Evolutionary conservation across 768 basidiomycete species (phyloP), one percentile per base, ranked within the genome.

Genomic region (Daedaleopsis nitida): DNA sequence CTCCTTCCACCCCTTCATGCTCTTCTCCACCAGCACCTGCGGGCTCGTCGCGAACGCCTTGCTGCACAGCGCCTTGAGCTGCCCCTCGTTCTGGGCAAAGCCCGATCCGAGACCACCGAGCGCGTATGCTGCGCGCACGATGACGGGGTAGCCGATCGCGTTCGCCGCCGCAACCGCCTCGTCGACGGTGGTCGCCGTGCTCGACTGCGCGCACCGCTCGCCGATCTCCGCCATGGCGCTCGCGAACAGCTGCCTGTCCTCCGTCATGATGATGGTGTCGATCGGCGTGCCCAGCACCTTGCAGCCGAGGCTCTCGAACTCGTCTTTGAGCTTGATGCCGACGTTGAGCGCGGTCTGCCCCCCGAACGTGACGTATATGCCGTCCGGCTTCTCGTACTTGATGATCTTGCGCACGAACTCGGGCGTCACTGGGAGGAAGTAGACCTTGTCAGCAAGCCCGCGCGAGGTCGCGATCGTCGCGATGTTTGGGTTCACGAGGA

Each of bases 1-100:
- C 80, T 99, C 96, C 78, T 99, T 98, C 96, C 96, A 99, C 2
- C 96, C 96, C 78, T 98, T 98, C 96, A 98, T 98, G 69, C 92
- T 95, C 82, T 88, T 96, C 81, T 99, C 97, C 16, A 99, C 94
- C n/a, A 99, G 81, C 0, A 99, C 96, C 76, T 98, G 97, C 47
- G 96, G 95, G 68, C 93, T 95, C 14, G 94, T 98, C 48, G 96
- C 96, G 71, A 99, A 98, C 11, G 97, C 96, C 78, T 96, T 97
- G 66, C 81, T 83, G 72, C 96, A 98, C 19, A 99, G 78, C 35
- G 91, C 90, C 64, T 86, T 83, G 60, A 99, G 80, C 79, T 98
- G 92, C n/a, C 75, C 80, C 73, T 96, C 95, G 69, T 97, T 80
- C 76, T 96, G 87, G n/a, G 96, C 96, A 68, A 99, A 99, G 35